Base-by-base conservation (phyloP, 1,139 yeast species). In the Eremothecium gossypii region DNA sequence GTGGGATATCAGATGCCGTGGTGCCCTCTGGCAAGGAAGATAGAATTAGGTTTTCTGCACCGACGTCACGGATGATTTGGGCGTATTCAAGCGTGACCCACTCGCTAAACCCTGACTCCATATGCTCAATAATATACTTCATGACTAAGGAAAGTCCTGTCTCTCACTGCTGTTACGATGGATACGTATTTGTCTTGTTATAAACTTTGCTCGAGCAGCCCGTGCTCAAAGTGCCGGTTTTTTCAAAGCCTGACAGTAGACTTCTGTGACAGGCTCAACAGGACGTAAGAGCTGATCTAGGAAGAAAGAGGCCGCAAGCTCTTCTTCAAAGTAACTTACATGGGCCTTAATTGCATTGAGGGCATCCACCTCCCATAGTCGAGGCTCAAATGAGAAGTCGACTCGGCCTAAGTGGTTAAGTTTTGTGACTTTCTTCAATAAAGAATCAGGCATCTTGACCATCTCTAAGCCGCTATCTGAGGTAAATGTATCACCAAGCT, bases 41-140 rank as follows among this genome's bases (percentile, higher is more conserved):
- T 47, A 91, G 69, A 40, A 82, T 68, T 41, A 91, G 70, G 60
- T 87, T 86, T 31, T 76, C 79, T 28, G 69, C 67, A 2, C 96
- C 96, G 6, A 91, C 80, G 50, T 89, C 96, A 42, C 74, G 69
- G 42, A 87, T 77, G 45, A 91, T 87, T 55, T 83, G 86, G 27
- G 77, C 67, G 61, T 91, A 91, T 58, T 91, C 98, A 20, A 91
- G 71, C 36, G 76, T 73, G 34, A 89, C 97, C 98, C 98, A 91
- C 54, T 84, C 93, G 52, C 95, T 85, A 71, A 91, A 86, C 1
- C 95, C 96, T 48, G 80, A 84, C 64, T 91, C 98, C 96, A 91
- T 87, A 61, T 91, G 98, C 65, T 91, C 98, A 44, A 91, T 86
- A 42, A 91, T 77, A 69, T 86, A 89, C 64, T 84, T 86, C 94